Conservation (phyloP, 73 alveolate species). For the Paramecium tetraurelia region DNA sequence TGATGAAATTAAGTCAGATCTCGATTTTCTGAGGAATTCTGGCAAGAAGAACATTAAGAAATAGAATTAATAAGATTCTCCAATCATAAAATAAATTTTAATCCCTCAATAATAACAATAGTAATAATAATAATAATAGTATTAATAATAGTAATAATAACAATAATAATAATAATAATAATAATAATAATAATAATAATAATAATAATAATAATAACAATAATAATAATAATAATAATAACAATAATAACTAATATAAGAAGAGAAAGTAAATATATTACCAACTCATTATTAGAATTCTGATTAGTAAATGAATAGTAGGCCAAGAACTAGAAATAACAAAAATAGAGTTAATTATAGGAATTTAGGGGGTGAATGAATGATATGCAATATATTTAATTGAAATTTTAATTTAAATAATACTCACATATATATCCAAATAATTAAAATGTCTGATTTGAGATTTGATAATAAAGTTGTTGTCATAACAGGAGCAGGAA, state of each 20-base stretch:
- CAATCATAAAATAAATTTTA: neutral
- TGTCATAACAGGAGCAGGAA: constrained; percentile 91
- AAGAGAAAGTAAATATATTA: neutral
- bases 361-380: constrained; percentile 36
- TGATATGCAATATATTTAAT: neutral
- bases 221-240: neutral
- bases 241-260: neutral
- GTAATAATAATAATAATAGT: neutral
- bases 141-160: no score
- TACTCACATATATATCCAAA: neutral
- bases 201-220: neutral
- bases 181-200: neutral
- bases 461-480: constrained; percentile 65
- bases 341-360: constrained; percentile 12
- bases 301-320: neutral
- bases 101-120: neutral
- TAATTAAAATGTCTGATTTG: constrained; percentile 4
- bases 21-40: constrained; percentile 4
- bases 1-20: constrained; percentile 40
- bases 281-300: neutral
- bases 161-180: neutral
- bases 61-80: neutral
- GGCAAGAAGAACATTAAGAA: neutral
- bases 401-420: neutral
- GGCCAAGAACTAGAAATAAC: neutral